A percentile compares a stretch with the other conserved stretches of the same genome.
Evolutionary conservation across 192 early-diverging fungal genomes (phyloP).

Genomic region (Cladochytrium replicatum): DNA sequence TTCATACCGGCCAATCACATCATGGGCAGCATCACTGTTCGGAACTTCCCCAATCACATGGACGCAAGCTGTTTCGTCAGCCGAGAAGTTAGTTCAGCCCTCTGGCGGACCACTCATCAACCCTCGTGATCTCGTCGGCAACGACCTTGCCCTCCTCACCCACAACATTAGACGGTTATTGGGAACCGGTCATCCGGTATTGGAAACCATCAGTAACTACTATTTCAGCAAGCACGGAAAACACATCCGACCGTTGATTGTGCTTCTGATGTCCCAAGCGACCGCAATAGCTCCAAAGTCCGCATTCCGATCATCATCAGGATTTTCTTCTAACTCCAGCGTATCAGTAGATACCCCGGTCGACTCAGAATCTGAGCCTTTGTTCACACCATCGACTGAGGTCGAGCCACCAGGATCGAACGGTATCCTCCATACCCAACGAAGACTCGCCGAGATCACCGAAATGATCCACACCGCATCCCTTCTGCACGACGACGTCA

Average conservation of each 20-base stretch:
- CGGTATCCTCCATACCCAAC: constrained; percentile 80
- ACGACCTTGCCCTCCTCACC: constrained; percentile 76
- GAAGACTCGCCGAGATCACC: constrained; percentile 88
- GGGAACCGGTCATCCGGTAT: constrained; percentile 79
- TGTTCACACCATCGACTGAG: too few species aligned
- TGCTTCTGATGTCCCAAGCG: constrained; percentile 82
- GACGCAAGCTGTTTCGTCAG: constrained; percentile 16
- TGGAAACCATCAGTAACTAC: constrained; percentile 79
- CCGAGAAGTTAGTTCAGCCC: constrained; percentile 24
- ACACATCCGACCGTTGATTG: constrained; percentile 84
- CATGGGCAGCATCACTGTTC: too few species aligned
- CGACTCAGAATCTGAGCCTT: too few species aligned
- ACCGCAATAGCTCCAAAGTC: too few species aligned
- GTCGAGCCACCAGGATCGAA: too few species aligned
- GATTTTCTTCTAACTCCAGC: too few species aligned
- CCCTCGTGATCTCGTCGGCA: constrained; percentile 65
- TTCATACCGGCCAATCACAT: too few species aligned
- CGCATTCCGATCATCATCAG: constrained; percentile 4
- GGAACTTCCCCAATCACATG: too few species aligned
- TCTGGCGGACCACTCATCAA: constrained; percentile 42
- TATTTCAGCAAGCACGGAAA: constrained; percentile 84
- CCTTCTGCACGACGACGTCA: constrained; percentile 89
- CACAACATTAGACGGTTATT: constrained; percentile 73
- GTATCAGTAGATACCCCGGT: too few species aligned
- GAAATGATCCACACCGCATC: constrained; percentile 99